These are phyloP conservation scores for Chlorophyllum brunneum DNA, from an alignment of 768 basidiomycete species.

Conservation along the genomic window DNA sequence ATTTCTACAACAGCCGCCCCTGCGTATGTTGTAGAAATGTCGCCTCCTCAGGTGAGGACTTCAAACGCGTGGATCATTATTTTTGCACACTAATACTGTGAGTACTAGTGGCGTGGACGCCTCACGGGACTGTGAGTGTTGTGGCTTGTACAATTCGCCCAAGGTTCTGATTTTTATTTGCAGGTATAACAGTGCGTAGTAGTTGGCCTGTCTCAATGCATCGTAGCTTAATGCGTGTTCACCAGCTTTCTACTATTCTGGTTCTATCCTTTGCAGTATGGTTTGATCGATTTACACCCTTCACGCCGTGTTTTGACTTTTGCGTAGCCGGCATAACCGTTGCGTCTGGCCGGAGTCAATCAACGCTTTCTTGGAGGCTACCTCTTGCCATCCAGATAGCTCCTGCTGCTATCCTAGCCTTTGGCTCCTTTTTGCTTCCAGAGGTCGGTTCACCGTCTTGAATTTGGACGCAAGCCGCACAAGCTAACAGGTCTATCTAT, in stretches of 20 bases:
- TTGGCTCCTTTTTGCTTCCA: constrained; percentile 32
- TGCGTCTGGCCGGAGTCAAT: constrained; percentile 32
- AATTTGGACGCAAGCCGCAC: no score
- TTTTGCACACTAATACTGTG: neutral
- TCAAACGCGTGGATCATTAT: neutral
- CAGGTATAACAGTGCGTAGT: constrained; percentile 32
- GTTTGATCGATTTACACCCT: neutral
- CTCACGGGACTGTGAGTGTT: constrained; percentile 45
- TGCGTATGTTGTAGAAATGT: constrained; percentile 54
- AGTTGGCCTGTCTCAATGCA: no score
- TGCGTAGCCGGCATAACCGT: constrained; percentile 38
- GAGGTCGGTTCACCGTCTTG: constrained; percentile 24
- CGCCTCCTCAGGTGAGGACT: constrained; percentile 43
- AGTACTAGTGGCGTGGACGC: constrained; percentile 42
- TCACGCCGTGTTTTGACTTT: neutral
- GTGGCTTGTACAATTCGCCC: constrained; percentile 7
- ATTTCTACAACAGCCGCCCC: constrained; percentile 41
- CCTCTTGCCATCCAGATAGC: constrained; percentile 51
- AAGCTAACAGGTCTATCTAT: neutral
- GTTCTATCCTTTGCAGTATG: constrained; percentile 40
- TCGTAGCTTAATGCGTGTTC: neutral
- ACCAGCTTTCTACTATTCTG: constrained; percentile 44
- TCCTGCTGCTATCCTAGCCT: constrained; percentile 36
- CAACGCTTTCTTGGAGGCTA: constrained; percentile 41
- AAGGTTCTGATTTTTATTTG: neutral